Evolutionary conservation across 176 grass and related monocot genomes (phyloP).

Genomic region (Coix lacrymajobi): DNA sequence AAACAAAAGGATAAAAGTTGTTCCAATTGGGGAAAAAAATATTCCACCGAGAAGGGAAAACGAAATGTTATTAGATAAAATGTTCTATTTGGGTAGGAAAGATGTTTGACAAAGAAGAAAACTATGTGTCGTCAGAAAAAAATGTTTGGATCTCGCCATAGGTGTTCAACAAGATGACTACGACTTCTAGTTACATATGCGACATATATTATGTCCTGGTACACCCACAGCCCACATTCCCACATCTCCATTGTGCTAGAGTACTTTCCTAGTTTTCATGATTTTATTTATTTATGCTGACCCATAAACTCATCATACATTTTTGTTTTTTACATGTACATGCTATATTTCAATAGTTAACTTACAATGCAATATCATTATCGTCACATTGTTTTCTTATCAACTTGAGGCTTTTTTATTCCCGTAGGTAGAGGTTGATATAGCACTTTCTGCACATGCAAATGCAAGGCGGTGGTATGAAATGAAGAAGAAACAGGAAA

Average conservation of each 20-base stretch:
- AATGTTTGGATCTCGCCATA: not conserved
- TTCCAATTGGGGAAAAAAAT: not conserved
- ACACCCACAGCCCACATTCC: not conserved
- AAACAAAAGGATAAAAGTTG: not conserved
- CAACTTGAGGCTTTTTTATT: conserved; percentile 1
- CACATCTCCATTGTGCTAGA: not conserved
- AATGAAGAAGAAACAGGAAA: conserved; percentile 97
- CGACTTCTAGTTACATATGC: not conserved
- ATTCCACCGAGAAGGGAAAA: not conserved
- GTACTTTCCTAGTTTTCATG: not conserved
- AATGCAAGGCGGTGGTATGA: conserved; percentile 96
- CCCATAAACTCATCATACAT: conserved; percentile 8
- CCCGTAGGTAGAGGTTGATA: conserved; percentile 85
- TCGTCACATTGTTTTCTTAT: not conserved
- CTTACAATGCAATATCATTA: conserved; percentile 8
- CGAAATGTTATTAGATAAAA: not conserved
- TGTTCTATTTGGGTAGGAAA: not conserved
- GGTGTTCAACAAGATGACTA: not conserved
- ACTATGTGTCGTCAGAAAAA: not conserved
- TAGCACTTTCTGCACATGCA: conserved; percentile 97
- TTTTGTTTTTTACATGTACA: conserved; percentile 13
- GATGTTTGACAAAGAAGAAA: not conserved
- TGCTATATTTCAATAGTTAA: conserved; percentile 16
- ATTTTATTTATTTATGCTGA: not conserved
- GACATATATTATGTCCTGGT: not conserved